Conservation (phyloP, 805 yeast genomes). For the Pichia nanzhaoensis region DNA sequence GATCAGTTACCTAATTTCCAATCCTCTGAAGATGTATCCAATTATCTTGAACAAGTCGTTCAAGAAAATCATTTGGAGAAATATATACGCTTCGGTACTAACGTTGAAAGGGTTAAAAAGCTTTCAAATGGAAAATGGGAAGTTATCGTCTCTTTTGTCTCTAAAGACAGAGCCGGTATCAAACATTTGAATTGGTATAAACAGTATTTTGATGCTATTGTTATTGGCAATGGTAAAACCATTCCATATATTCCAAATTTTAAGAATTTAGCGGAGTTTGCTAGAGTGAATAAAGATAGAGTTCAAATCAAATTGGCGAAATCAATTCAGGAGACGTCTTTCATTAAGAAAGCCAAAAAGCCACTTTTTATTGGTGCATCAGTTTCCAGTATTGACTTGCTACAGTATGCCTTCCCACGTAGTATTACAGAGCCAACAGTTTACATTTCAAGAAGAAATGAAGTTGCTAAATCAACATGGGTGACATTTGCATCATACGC, state of each 20-base stretch:
- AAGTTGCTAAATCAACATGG: slow-evolving; percentile 10
- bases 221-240: slow-evolving; percentile 57
- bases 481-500: slow-evolving; percentile 9
- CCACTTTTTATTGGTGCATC: slow-evolving; percentile 39
- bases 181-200: slow-evolving; percentile 33
- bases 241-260: slow-evolving; percentile 52
- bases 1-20: slow-evolving; percentile 13
- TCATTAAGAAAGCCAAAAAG: slow-evolving; percentile 33
- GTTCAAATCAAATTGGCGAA: slow-evolving; percentile 48
- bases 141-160: slow-evolving; percentile 14
- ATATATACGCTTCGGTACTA: slow-evolving; percentile 34
- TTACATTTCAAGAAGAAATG: slow-evolving; percentile 14
- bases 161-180: slow-evolving; percentile 7
- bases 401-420: slow-evolving; percentile 30
- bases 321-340: slow-evolving; percentile 39
- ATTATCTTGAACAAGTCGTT: slow-evolving; percentile 15
- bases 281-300: slow-evolving; percentile 40
- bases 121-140: slow-evolving; percentile 33
- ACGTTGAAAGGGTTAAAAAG: slow-evolving; percentile 35
- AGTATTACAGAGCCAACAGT: slow-evolving; percentile 23
- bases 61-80: slow-evolving; percentile 25
- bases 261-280: slow-evolving; percentile 16
- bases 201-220: slow-evolving; percentile 51
- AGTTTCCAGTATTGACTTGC: slow-evolving; percentile 35
- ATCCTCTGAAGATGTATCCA: slow-evolving; percentile 26